Evolutionary conservation across 2,329 filamentous ascomycete species (phyloP).

Genomic region (Escovopsis sp.): DNA sequence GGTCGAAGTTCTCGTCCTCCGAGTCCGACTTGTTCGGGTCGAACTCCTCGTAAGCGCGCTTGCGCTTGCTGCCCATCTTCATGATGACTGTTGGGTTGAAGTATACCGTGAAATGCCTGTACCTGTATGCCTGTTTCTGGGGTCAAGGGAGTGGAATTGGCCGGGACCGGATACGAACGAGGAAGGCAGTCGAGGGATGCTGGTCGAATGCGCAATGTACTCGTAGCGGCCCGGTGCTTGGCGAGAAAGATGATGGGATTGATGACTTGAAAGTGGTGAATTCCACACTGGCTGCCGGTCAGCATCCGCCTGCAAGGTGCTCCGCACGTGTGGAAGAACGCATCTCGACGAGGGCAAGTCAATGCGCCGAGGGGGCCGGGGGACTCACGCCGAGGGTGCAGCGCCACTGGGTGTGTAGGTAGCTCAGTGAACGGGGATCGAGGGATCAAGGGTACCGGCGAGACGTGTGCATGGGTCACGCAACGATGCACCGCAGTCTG

Average conservation of each 20-base stretch:
- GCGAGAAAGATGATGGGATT: not conserved
- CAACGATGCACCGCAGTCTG: slow-evolving; percentile 2
- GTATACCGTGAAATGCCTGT: not conserved
- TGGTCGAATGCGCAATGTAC: too few relatives aligned
- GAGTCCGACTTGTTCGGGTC: slow-evolving; percentile 54
- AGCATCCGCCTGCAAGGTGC: too few relatives aligned
- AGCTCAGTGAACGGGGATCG: too few relatives aligned
- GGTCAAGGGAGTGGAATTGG: not conserved
- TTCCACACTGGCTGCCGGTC: too few relatives aligned
- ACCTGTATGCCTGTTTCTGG: too few relatives aligned
- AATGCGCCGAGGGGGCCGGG: not conserved
- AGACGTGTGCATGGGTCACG: slow-evolving; percentile 6
- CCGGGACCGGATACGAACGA: not conserved
- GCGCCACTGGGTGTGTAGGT: not conserved
- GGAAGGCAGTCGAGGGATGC: not conserved
- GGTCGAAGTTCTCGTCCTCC: slow-evolving; percentile 52
- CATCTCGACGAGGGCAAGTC: too few relatives aligned
- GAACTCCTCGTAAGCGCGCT: slow-evolving; percentile 43
- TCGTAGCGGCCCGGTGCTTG: not conserved
- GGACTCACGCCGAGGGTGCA: not conserved
- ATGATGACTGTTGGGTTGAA: not conserved
- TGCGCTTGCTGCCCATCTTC: slow-evolving; percentile 37
- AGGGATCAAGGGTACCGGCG: slow-evolving; percentile 1
- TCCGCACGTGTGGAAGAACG: too few relatives aligned
- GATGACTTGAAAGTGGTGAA: not conserved